Base-by-base conservation (phyloP, 208 protist genomes). In the Wallacemonas sp. region DNA sequence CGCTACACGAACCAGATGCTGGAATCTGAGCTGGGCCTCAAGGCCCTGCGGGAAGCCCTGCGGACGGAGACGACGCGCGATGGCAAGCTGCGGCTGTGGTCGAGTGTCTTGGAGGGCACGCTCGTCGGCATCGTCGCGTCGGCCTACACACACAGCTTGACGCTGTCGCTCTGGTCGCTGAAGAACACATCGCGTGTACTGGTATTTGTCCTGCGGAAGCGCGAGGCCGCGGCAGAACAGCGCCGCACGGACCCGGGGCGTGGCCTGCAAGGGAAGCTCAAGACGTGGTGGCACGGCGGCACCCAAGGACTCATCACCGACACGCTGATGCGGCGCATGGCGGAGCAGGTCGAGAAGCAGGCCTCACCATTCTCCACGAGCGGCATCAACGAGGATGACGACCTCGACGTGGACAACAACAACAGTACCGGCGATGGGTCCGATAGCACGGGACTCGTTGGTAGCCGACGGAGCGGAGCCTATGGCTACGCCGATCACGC, bases 151-250 rank as follows among this genome's bases (percentile, higher is more conserved):
- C 82, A 94, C 74, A 87, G 78, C 64, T 68, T 90, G 46, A 83
- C 67, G 14, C 75, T 94, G 34, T 74, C 74, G 11, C 69, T 94
- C 2, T 79, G 85, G 55, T 61, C 73, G 2, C 58, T 90, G 9
- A 90, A 90, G 67, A 89, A 90, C 65, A 87, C 76, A 65, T 74
- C 83, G 47, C 73, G 76, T 9, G 85, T 90, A 55, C 72, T 94
- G 27, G 75, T 89, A 1, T 85, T 85, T 61, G 46, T 94, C 8
- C 68, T 90, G 32, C 68, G 76, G 46, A 80, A 81, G 38, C 84
- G 78, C 67, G 80, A 83, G 73, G 80, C 48, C 54, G 57, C 29
- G 23, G 67, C 43, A 16, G 27, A 41, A 36, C 49, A 23, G 74
- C 52, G n/a, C 58, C 21, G 21, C 46, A 63, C 21, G 21, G 43